These are phyloP conservation scores for Corymbia citriodora DNA, from an alignment of 441 rosid genomes.

Conservation along the genomic window DNA sequence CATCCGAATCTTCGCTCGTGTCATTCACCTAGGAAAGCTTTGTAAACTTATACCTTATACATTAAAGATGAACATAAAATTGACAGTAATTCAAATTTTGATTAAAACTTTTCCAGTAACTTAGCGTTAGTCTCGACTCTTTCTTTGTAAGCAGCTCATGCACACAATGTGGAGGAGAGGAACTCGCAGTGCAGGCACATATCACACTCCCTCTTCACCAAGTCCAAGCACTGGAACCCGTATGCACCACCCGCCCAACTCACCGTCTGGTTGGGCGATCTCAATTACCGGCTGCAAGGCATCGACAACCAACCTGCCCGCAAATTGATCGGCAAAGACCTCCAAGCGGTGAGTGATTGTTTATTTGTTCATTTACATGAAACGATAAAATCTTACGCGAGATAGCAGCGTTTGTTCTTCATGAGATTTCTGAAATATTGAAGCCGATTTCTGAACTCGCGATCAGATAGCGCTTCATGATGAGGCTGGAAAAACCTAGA, in stretches of 20 bases:
- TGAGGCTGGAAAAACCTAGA: neutral
- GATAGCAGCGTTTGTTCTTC: neutral
- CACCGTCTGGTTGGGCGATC: conserved; percentile 72
- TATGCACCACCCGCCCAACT: conserved; percentile 34
- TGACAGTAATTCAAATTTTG: neutral
- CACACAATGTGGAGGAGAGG: conserved; percentile 54
- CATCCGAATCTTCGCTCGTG: neutral
- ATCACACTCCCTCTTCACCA: conserved; percentile 41
- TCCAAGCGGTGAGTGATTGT: conserved; percentile 31
- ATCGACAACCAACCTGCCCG: conserved; percentile 42
- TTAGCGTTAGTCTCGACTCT: neutral
- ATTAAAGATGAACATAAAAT: neutral
- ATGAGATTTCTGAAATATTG: neutral
- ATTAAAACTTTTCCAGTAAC: neutral
- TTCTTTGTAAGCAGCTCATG: conserved; percentile 43
- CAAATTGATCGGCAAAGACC: conserved; percentile 43
- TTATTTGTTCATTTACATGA: neutral
- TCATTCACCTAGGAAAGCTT: neutral
- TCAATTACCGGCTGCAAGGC: conserved; percentile 57
- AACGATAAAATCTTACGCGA: neutral
- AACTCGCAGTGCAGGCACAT: conserved; percentile 46
- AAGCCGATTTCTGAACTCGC: neutral
- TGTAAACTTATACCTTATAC: neutral
- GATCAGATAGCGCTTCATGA: neutral
- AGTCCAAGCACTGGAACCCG: conserved; percentile 27